Evolutionary conservation across 495 filamentous ascomycete species (phyloP), one percentile per base, ranked within the genome.

Genomic region (Xylaria venustula): DNA sequence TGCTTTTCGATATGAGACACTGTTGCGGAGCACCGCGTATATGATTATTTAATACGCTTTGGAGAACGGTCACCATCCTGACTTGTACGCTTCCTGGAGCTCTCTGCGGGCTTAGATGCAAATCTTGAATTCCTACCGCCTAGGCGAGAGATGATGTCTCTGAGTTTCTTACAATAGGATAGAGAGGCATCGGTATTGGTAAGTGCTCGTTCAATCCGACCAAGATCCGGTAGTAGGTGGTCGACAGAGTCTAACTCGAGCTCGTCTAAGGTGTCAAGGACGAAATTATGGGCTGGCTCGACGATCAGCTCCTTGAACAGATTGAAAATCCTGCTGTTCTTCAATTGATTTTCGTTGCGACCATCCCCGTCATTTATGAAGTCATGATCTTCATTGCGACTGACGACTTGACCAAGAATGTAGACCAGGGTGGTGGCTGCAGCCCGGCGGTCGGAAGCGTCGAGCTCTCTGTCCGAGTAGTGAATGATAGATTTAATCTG

Each of bases 281-380:
- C 73, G 54, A 79, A 80, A 44, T 72, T 68, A 14, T 50, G 59
- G 58, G 73, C 73, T 12, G 67, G 63, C 42, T 70, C 69, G 6
- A 76, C 73, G 1, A 81, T 54, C 7, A 81, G 71, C 3, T 69
- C 67, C 34, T 64, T 60, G 63, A 72, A 80, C 3, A 81, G 70
- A 47, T 77, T 77, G 3, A 67, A 64, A 17, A 71, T 63, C 20
- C 49, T 45, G 14, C 37, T 9, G 2, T 60, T 15, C 9, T 23
- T 23, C 14, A 26, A 1, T 60, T 60, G 55, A 14, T 15, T 45
- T 5, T n/a, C 15, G 26, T 7, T 19, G 6, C 30, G 36, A 22
- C 37, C 14, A 23, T 7, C 57, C 14, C 23, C 36, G 9, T 22
- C 34, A 12, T 12, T 20, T 8, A 19, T 42, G 7, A 14, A n/a